Evolutionary conservation across 768 basidiomycete genomes (phyloP).

Genomic region (Lenzites betulinus): DNA sequence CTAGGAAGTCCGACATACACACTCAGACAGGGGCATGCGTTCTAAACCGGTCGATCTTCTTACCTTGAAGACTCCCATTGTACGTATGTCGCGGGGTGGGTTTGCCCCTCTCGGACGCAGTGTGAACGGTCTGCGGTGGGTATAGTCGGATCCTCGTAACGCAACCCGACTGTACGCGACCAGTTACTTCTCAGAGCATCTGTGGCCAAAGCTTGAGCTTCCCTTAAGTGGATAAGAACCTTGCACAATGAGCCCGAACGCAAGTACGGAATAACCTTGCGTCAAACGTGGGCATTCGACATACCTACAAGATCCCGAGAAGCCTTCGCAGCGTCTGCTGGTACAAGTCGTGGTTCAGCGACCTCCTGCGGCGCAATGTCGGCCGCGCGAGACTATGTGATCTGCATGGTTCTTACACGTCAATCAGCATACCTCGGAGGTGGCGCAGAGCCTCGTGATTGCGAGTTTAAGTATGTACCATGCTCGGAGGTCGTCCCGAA

Average conservation of each 20-base stretch:
- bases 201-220: background rate
- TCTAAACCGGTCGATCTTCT: too few relatives aligned
- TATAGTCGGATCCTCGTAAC: too few relatives aligned
- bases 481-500: background rate
- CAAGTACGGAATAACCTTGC: background rate
- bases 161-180: too few relatives aligned
- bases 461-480: background rate
- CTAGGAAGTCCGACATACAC: too few relatives aligned
- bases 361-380: background rate
- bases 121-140: too few relatives aligned
- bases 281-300: background rate
- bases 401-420: slow-evolving; percentile 1
- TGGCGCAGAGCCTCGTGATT: background rate
- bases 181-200: background rate
- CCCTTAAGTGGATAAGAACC: background rate
- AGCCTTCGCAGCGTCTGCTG: too few relatives aligned
- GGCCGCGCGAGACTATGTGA: background rate
- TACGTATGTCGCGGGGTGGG: too few relatives aligned
- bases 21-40: too few relatives aligned
- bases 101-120: too few relatives aligned
- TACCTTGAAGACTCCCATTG: too few relatives aligned
- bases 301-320: background rate
- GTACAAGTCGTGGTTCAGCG: background rate
- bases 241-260: background rate
- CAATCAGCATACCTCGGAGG: background rate